Evolutionary conservation across 495 filamentous ascomycete genomes (phyloP).

Genomic region (Diplogelasinospora grovesii): DNA sequence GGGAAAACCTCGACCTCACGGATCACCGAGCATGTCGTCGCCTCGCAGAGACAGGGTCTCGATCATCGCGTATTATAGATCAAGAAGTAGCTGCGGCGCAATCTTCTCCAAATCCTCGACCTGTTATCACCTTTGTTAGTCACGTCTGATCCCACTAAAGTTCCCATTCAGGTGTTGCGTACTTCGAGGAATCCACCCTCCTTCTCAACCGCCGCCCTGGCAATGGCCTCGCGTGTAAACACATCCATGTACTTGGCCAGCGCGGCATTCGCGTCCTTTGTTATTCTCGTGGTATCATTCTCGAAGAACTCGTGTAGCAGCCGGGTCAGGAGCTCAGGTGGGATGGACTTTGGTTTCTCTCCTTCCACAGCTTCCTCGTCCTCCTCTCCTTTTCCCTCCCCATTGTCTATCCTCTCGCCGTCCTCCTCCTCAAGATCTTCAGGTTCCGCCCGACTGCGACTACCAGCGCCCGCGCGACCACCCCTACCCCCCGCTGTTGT

Average conservation of each 20-base stretch:
- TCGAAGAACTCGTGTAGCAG: slow-evolving; percentile 75
- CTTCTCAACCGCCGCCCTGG: slow-evolving; percentile 67
- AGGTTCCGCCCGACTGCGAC: no score
- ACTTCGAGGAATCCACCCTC: slow-evolving; percentile 70
- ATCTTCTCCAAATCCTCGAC: slow-evolving; percentile 86
- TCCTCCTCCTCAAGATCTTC: slow-evolving; percentile 15
- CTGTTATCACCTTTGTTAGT: slow-evolving; percentile 26
- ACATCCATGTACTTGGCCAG: slow-evolving; percentile 84
- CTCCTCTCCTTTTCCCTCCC: slow-evolving; percentile 12
- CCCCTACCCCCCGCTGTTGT: no score
- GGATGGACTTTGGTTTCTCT: slow-evolving; percentile 47
- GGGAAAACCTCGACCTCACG: no score
- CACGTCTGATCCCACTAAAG: no score
- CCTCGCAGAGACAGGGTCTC: no score
- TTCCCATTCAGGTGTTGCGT: no score
- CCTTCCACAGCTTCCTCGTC: slow-evolving; percentile 26
- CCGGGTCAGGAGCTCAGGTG: slow-evolving; percentile 63
- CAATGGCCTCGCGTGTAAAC: slow-evolving; percentile 89
- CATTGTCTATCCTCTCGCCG: slow-evolving; percentile 14
- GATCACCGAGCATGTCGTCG: no score
- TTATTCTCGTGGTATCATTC: slow-evolving; percentile 63
- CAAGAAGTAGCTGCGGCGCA: slow-evolving; percentile 81
- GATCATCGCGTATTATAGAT: no score
- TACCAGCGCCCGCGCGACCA: no score
- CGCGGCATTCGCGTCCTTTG: slow-evolving; percentile 69